These are phyloP conservation scores for Aurinia saxatilis DNA, from an alignment of 345 rosid genomes.

Conservation along the genomic window DNA sequence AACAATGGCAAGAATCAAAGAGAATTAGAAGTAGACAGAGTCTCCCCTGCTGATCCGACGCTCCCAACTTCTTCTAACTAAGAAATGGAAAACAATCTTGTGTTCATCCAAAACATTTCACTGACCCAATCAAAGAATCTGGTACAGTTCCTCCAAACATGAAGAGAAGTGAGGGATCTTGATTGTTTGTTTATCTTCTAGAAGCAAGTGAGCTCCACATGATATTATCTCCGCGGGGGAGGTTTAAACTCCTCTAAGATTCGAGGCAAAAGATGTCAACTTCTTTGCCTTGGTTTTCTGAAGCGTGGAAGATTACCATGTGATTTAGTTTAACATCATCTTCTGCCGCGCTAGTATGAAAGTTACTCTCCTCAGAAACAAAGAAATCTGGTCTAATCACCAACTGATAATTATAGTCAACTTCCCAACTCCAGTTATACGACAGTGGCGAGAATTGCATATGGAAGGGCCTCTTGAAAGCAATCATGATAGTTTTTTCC, in stretches of 20 bases:
- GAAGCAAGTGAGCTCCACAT: background rate
- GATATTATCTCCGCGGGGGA: background rate
- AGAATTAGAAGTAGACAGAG: no score
- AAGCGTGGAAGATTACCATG: background rate
- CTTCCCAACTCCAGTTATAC: no score
- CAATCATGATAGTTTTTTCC: background rate
- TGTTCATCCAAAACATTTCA: no score
- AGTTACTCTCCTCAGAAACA: no score
- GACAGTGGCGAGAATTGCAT: background rate
- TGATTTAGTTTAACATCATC: background rate
- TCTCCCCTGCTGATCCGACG: no score
- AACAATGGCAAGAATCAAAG: no score
- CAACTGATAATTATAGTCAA: no score
- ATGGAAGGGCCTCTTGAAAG: background rate
- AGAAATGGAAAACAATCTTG: no score
- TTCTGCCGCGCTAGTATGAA: background rate
- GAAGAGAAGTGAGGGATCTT: background rate
- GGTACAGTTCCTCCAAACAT: background rate
- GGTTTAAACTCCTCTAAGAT: background rate
- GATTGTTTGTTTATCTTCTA: background rate
- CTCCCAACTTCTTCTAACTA: no score
- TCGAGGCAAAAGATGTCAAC: background rate
- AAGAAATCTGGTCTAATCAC: constrained; percentile 1
- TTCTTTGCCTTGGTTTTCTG: background rate
- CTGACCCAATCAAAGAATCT: background rate